Evolutionary conservation across 495 filamentous ascomycete genomes (phyloP), one percentile per base, ranked within the genome.

Genomic region (Thozetella sp.): DNA sequence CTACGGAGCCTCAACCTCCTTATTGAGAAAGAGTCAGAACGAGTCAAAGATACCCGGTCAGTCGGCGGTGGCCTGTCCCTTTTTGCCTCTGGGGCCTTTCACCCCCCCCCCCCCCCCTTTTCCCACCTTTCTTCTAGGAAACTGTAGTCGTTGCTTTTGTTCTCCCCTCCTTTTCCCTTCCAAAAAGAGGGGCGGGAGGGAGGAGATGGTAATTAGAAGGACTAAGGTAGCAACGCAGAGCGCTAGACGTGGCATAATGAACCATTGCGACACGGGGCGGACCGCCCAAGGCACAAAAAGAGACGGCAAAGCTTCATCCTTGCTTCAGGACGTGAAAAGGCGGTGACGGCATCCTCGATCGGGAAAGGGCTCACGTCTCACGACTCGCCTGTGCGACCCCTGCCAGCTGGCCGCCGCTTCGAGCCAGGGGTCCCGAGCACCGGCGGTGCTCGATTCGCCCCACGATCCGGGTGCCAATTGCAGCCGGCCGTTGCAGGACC

Each of bases 291-390:
- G n/a, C n/a, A n/a, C n/a, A n/a, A 34, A 34, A 24, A 27, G 20
- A 20, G 25, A 54, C 25, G 52, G 27, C 25, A 54, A n/a, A 30
- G 27, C 52, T 22, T n/a, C 17, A 26, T 30, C 25, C 52, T 26
- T 30, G 3, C 25, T 54, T 26, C 52, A 54, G 52, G n/a, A 20
- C 27, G 19, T n/a, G 59, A 61, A 61, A 61, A 45, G 59, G 59
- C 59, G 59, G 59, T 61, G 59, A 61, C 59, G 26, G 59, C 12
- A 25, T 6, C 13, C 54, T 54, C 40, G 22, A 25, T 56, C 37
- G n/a, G 59, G 53, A 17, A 30, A 56, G 55, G 59, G 53, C 25
- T 46, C 27, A 26, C 48, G 30, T 52, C 48, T 43, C 55, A 59
- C 50, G 50, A 22, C 20, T n/a, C 30, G 26, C 17, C 26, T 30